Evolutionary conservation across 179 eudicot genomes (phyloP).

Genomic region (Beta corolliflora): DNA sequence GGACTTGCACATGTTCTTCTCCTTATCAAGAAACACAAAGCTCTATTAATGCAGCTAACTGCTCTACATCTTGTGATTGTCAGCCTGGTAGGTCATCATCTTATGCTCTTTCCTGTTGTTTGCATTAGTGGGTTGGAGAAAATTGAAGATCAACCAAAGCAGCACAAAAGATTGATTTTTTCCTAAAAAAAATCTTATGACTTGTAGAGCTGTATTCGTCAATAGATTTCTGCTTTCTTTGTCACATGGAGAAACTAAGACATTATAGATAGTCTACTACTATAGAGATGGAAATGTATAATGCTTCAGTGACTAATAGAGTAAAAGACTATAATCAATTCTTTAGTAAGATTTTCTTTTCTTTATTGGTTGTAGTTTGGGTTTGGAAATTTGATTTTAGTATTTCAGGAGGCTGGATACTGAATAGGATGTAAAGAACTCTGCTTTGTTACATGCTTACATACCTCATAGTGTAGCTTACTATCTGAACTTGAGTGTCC

Average conservation of each 20-base stretch:
- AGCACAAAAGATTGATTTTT: not conserved
- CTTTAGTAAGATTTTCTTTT: not conserved
- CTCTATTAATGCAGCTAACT: slow-evolving; percentile 46
- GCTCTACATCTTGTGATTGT: slow-evolving; percentile 81
- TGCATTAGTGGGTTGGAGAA: not conserved
- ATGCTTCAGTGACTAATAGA: not conserved
- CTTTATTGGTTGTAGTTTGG: not conserved
- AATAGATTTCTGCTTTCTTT: not conserved
- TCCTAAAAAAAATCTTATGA: not conserved
- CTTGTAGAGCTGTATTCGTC: not conserved
- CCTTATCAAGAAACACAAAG: slow-evolving; percentile 41
- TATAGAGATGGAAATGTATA: not conserved
- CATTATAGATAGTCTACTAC: not conserved
- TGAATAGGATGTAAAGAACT: not conserved
- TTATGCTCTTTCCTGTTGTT: slow-evolving; percentile 5
- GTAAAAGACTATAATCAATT: not conserved
- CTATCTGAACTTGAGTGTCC: not conserved
- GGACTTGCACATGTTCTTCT: slow-evolving; percentile 74
- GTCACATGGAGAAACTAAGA: not conserved
- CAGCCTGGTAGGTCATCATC: slow-evolving; percentile 48
- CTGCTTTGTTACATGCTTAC: not conserved
- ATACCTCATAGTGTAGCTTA: not conserved
- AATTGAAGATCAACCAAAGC: not conserved
- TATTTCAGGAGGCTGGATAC: not conserved
- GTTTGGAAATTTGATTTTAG: not conserved